Base-by-base conservation (phyloP, 2,329 filamentous ascomycete genomes). In the Colletotrichum melonis region DNA sequence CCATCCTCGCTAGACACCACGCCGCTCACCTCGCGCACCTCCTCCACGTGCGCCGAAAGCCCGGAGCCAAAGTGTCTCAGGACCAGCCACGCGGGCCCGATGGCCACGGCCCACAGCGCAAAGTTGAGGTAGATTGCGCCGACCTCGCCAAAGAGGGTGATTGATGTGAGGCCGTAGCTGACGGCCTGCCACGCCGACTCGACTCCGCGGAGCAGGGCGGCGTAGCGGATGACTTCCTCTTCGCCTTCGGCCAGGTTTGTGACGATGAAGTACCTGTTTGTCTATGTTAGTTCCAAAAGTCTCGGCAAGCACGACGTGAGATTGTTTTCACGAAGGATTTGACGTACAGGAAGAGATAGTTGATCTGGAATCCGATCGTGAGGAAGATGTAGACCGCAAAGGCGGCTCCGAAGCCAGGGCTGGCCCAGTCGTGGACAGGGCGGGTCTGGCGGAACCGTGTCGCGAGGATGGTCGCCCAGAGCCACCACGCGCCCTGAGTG, bases 121-220 rank as follows among this genome's bases (percentile, higher is more conserved):
- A 94, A 93, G 77, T 94, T 94, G 77, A 94, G 83, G 78, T 94
- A 94, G 0, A 93, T 86, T 19, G 86, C 90, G 3, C 92, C 92
- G 3, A 93, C 87, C 63, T 91, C 83, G 1, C 88, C 92, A 79
- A 94, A 92, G 6, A 93, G 79, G 0, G 84, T 82, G 11, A 94
- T 76, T 3, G 90, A 91, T 9, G 88, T 89, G 0, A 94, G 80
- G 0, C 92, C 93, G 73, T 94, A 95, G 77, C 91, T 93, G 19
- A 95, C 82, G 7, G 92, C 92, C 79, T 95, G 93, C 83, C 91
- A 92, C 0, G 91, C 93, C 1, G 91, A 93, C 81, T 95, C 92
- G 0, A 91, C 93, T 1, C 91, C 93, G 68, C 92, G 86, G 3
- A 95, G 84, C 14, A 95, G 81, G 0, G 91, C 92, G 0, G 92